These are phyloP conservation scores for Neurospora sp. DNA, from an alignment of 2,329 filamentous ascomycete species.

Conservation along the genomic window DNA sequence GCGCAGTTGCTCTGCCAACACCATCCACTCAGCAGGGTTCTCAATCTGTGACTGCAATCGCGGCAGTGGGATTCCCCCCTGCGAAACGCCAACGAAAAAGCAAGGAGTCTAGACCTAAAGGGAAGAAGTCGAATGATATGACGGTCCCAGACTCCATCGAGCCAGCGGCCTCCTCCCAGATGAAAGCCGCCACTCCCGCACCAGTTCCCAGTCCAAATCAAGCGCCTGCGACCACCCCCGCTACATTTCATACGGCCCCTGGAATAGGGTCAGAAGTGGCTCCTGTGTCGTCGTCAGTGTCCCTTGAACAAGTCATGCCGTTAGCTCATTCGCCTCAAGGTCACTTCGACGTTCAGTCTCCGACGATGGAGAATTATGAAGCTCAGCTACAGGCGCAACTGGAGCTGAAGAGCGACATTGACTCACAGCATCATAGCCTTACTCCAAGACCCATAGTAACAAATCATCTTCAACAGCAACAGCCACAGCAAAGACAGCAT, in stretches of 20 bases:
- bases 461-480: conserved; percentile 12
- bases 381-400: conserved; percentile 21
- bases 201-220: not conserved
- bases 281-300: conserved; percentile 5
- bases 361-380: conserved; percentile 20
- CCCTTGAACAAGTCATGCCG: conserved; percentile 9
- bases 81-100: conserved; percentile 30
- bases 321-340: conserved; percentile 14
- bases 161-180: not conserved
- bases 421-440: conserved; percentile 6
- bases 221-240: not conserved
- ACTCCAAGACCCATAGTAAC: conserved; percentile 11
- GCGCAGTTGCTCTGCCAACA: not conserved
- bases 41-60: not conserved
- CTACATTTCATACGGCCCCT: not conserved
- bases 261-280: conserved; percentile 1
- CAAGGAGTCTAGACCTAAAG: conserved; percentile 19
- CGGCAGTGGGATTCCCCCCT: conserved; percentile 19
- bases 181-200: not conserved
- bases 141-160: conserved; percentile 2
- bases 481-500: conserved; percentile 6
- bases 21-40: not conserved
- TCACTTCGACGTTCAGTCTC: conserved; percentile 19
- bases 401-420: conserved; percentile 15
- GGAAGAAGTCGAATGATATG: conserved; percentile 13